Percentiles rank a stretch among this genome's conserved stretches.
Evolutionary conservation across 805 yeast species (phyloP).

Genomic region (Zygosaccharomyces gambellarensis): DNA sequence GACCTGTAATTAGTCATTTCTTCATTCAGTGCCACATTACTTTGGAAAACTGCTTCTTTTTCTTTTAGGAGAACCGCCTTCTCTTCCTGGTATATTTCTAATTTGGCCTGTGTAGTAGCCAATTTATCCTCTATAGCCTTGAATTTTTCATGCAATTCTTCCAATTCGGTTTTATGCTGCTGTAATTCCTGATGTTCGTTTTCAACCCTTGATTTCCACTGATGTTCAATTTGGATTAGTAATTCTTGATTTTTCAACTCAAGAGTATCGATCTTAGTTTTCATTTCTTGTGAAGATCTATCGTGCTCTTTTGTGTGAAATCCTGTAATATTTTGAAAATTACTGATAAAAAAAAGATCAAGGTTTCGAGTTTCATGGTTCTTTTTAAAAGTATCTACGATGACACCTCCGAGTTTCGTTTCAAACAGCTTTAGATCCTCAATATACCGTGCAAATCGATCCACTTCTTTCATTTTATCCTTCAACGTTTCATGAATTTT

Average conservation of each 20-base stretch:
- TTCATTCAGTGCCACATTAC: constrained; percentile 6
- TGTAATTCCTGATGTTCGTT: constrained; percentile 6
- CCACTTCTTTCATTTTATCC: constrained; percentile 3
- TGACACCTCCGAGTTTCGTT: constrained; percentile 13
- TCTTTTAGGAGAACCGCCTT: constrained; percentile 9
- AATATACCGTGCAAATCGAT: constrained; percentile 9
- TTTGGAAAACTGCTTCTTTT: constrained; percentile 6
- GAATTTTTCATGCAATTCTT: constrained; percentile 2
- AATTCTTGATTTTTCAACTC: constrained; percentile 4
- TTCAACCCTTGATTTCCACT: constrained; percentile 13
- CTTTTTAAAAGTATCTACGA: constrained; percentile 8
- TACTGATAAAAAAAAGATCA: constrained; percentile 9
- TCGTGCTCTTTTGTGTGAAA: constrained; percentile 15
- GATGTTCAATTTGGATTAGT: constrained; percentile 11
- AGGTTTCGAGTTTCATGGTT: constrained; percentile 7
- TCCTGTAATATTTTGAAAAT: constrained; percentile 11
- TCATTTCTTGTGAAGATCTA: constrained; percentile 2
- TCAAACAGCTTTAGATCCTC: constrained; percentile 14
- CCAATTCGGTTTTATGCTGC: constrained; percentile 1
- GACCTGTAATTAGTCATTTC: constrained; percentile 8
- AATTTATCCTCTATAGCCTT: constrained; percentile 5
- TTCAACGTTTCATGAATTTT: constrained; percentile 4
- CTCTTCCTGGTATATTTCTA: constrained; percentile 7
- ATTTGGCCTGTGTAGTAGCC: constrained; percentile 5
- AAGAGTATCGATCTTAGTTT: constrained; percentile 3